Base-by-base conservation (phyloP, 805 yeast genomes). In the Barnettozyma vustinii region DNA sequence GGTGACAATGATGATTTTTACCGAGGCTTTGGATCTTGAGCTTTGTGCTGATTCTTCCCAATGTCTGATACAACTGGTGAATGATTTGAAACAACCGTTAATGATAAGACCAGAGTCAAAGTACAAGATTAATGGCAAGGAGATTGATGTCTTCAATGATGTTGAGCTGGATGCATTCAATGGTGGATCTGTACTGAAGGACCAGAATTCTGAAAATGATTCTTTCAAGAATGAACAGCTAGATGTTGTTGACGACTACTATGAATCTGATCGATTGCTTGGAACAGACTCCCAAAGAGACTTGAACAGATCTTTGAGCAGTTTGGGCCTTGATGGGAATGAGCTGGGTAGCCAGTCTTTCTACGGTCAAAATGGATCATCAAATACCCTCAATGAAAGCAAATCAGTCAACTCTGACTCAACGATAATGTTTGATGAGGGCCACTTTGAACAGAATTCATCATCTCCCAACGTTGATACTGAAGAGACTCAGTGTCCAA, bases 41-140 rank as follows among this genome's bases (percentile, higher is more conserved):
- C 50, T 83, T 3, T 90, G 97, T 68, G 92, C 96, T 1, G 98
- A 91, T 61, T 88, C 97, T 0, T 74, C 82, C 0, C 84, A 87
- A 57, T 79, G 92, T 12, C 64, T 91, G 39, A 52, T 80, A 2
- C 95, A 85, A 52, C 58, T 87, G 9, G 54, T 83, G 9, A 81
- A 79, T 51, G 96, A 89, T 58, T 69, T 91, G 56, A 87, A 85
- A 56, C 79, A 79, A 13, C 90, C 91, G 0, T 65, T 87, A 1
- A 65, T 73, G 7, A 81, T 84, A 37, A 71, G 73, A 1, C 81
- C 81, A 51, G 79, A 79, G 2, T 77, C 79, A 33, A 86, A 81
- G 63, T 84, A 76, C 61, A 78, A 72, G 44, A 59, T 65, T 9
- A 57, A 63, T 32, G 57, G 57, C 0, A 56, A 58, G 0, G 64